Conservation (phyloP, 2,329 filamentous ascomycete genomes). For the Bipolaris cookei region DNA sequence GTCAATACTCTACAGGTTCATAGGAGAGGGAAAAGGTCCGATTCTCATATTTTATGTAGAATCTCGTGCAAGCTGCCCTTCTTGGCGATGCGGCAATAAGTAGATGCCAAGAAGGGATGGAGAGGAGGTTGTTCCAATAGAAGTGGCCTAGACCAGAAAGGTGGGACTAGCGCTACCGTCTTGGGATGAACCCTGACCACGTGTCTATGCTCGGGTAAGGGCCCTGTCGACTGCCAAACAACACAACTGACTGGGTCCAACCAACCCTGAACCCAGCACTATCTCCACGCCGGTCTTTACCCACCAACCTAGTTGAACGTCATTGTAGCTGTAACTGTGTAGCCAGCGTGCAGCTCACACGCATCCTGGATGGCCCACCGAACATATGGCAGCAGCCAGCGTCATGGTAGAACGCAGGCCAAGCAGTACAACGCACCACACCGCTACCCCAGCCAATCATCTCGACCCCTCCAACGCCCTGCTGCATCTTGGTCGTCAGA, state of each 20-base stretch:
- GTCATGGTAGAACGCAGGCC: conserved; percentile 1
- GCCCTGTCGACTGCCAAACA: conserved; percentile 4
- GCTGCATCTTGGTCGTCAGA: conserved; percentile 8
- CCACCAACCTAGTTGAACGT: conserved; percentile 8
- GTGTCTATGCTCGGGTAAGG: conserved; percentile 14
- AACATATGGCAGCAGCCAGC: conserved; percentile 2
- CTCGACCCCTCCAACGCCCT: conserved; percentile 1
- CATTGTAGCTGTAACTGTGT: not conserved
- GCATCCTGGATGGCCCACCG: conserved; percentile 8
- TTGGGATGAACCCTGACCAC: conserved; percentile 18
- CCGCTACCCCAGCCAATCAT: not conserved
- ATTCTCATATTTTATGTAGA: not conserved
- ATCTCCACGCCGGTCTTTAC: not conserved
- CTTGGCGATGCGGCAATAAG: not conserved
- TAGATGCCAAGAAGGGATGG: not conserved
- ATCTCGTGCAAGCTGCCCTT: not conserved
- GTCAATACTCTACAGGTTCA: no score
- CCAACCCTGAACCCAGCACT: conserved; percentile 1
- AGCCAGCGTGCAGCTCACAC: not conserved
- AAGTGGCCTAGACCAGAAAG: not conserved
- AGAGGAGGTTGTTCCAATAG: no score
- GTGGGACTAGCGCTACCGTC: not conserved
- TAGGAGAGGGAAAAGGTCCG: not conserved
- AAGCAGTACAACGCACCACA: not conserved
- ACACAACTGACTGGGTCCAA: conserved; percentile 3